Percentiles rank a stretch among this genome's conserved stretches.
Conservation (phyloP, 176 grass and related monocot genomes). For the Microstegium vimineum region DNA sequence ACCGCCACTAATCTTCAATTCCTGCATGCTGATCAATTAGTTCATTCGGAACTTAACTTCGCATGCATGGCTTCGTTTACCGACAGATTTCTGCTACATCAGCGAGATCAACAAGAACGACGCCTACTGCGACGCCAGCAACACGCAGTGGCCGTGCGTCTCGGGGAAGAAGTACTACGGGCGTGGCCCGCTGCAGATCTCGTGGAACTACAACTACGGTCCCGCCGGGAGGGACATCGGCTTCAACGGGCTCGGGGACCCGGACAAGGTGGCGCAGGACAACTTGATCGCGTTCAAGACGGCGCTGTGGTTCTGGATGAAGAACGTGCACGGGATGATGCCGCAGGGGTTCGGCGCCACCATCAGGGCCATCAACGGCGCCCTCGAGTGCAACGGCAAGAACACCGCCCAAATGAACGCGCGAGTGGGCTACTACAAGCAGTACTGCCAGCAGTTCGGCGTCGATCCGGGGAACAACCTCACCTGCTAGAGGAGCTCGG, state of each 20-base stretch:
- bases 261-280: conserved; percentile 56
- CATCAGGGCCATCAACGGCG: neutral
- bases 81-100: conserved; percentile 61
- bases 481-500: neutral
- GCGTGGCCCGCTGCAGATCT: conserved; percentile 54
- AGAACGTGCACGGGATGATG: neutral
- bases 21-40: no score
- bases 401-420: neutral
- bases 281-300: conserved; percentile 50
- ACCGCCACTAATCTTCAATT: neutral
- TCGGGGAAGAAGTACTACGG: conserved; percentile 49
- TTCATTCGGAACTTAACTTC: no score
- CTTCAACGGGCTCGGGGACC: conserved; percentile 32
- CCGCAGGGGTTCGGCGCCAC: neutral
- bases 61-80: neutral
- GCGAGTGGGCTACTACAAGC: conserved; percentile 7
- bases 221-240: conserved; percentile 43
- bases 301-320: conserved; percentile 78
- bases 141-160: neutral
- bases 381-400: neutral
- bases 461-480: conserved; percentile 22
- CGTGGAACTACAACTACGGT: conserved; percentile 83
- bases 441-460: conserved; percentile 24
- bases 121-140: neutral
- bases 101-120: conserved; percentile 67